phyloP scores from a whole-genome alignment of 2,329 filamentous ascomycete species.

The Pyrenochaeta sp. region DNA sequence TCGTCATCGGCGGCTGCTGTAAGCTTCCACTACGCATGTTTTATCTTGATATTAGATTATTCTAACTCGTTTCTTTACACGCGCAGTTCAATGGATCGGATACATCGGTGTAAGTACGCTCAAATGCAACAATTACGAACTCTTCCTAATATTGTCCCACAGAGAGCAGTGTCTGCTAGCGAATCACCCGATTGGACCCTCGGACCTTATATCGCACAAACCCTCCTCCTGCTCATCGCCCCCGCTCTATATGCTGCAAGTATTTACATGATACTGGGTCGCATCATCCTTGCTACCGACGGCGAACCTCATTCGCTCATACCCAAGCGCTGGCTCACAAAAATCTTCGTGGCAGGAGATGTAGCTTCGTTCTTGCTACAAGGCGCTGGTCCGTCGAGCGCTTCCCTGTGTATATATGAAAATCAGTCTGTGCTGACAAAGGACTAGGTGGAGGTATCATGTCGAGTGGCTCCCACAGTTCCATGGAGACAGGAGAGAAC shows the following conservation, averaged over 20 bases:
- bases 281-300: constrained; percentile 50
- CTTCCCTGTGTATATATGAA: too few relatives aligned
- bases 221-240: constrained; percentile 53
- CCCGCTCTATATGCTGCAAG: constrained; percentile 58
- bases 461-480: background rate
- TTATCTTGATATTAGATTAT: background rate
- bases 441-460: constrained; percentile 5
- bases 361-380: constrained; percentile 56
- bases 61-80: background rate
- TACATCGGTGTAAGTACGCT: too few relatives aligned
- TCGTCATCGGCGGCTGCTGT: constrained; percentile 61
- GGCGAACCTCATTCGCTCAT: constrained; percentile 52
- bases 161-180: constrained; percentile 12
- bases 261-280: constrained; percentile 59
- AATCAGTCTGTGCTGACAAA: too few relatives aligned
- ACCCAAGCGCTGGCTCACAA: constrained; percentile 49
- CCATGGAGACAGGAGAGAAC: constrained; percentile 2
- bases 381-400: constrained; percentile 23
- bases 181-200: constrained; percentile 37
- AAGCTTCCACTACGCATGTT: constrained; percentile 21
- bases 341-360: constrained; percentile 55
- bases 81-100: constrained; percentile 59
- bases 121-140: too few relatives aligned
- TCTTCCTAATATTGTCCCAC: too few relatives aligned
- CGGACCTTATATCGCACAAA: constrained; percentile 50